A percentile compares a stretch with the other conserved stretches of the same genome.
These are phyloP conservation scores for Scenedesmus sp. DNA, from an alignment of 163 green algal species.

Conservation along the genomic window DNA sequence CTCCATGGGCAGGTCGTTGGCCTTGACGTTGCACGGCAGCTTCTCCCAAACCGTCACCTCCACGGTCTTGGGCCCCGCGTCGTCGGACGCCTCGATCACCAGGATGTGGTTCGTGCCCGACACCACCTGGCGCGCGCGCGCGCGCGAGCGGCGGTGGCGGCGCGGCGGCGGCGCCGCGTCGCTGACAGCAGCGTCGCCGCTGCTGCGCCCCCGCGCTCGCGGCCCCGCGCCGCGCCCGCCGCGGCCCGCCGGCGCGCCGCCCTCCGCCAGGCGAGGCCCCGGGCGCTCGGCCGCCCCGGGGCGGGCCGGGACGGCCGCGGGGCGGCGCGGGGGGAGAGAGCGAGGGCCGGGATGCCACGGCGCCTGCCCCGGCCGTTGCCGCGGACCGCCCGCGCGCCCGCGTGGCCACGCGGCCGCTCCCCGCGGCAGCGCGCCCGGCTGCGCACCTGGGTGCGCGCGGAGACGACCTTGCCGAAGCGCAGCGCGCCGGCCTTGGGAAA, in stretches of 20 bases:
- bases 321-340: background rate
- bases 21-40: conserved; percentile 12
- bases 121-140: conserved; percentile 24
- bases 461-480: conserved; percentile 23
- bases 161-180: too few relatives aligned
- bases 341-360: background rate
- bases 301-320: too few relatives aligned
- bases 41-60: conserved; percentile 46
- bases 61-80: conserved; percentile 17
- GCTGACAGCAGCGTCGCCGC: too few relatives aligned
- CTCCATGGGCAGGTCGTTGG: conserved; percentile 35
- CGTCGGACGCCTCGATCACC: conserved; percentile 25
- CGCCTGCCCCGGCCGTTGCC: background rate
- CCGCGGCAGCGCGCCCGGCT: too few relatives aligned
- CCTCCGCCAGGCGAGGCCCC: background rate
- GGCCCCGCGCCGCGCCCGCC: too few relatives aligned
- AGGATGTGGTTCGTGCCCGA: conserved; percentile 39
- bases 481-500: conserved; percentile 33
- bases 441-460: conserved; percentile 36
- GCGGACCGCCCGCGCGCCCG: background rate
- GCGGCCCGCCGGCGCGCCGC: too few relatives aligned
- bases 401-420: too few relatives aligned
- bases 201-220: too few relatives aligned
- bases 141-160: background rate
- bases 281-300: too few relatives aligned